phyloP scores from a whole-genome alignment of 495 filamentous ascomycete genomes.

The Podospora bellae-mahoneyi region DNA sequence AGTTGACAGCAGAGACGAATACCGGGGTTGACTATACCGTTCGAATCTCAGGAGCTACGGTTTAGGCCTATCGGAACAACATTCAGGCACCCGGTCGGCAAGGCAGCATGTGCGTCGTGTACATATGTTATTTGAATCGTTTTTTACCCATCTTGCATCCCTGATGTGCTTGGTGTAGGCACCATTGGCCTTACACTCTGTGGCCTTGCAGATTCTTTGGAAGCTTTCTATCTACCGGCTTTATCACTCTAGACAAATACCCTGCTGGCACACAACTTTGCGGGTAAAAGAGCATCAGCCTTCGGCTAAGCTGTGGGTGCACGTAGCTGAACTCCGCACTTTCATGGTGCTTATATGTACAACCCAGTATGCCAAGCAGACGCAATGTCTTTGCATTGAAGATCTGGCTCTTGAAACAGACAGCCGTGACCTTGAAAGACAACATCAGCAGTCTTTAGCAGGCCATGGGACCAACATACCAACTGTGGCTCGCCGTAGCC shows the following conservation, averaged over 20 bases:
- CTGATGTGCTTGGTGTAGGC: background rate
- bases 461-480: background rate
- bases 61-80: background rate
- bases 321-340: background rate
- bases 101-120: too few relatives aligned
- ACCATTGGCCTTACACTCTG: background rate
- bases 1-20: conserved; percentile 38
- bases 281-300: background rate
- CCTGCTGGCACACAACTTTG: background rate
- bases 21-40: conserved; percentile 39
- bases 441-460: background rate
- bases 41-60: conserved; percentile 37
- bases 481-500: background rate
- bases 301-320: background rate
- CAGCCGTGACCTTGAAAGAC: background rate
- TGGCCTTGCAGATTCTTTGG: background rate
- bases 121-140: too few relatives aligned
- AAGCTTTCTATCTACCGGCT: background rate
- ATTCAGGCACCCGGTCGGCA: too few relatives aligned
- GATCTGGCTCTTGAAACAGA: background rate
- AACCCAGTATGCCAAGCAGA: background rate
- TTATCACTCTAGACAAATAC: background rate
- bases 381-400: too few relatives aligned
- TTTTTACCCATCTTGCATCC: too few relatives aligned
- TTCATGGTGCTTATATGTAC: background rate